phyloP scores from a whole-genome alignment of 371 early-diverging fungal species.

The Saksenaea oblongispora region DNA sequence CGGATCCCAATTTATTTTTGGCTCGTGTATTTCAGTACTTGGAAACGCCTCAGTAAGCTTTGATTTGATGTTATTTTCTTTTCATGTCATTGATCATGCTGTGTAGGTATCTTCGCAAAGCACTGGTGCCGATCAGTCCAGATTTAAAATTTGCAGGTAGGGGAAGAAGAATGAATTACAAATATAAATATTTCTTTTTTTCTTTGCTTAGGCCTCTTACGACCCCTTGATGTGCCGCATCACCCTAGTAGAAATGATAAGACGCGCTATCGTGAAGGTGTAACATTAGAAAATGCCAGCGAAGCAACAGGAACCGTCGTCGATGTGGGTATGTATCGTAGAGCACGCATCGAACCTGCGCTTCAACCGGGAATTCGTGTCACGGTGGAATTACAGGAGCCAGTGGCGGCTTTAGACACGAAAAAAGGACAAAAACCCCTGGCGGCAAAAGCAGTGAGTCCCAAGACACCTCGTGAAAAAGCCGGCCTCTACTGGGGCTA shows the following conservation, averaged over 20 bases:
- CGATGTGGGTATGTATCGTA: conserved; percentile 62
- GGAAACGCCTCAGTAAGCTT: conserved; percentile 65
- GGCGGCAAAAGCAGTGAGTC: conserved; percentile 65
- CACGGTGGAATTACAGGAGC: conserved; percentile 64
- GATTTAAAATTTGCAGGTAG: conserved; percentile 70
- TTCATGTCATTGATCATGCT: background rate
- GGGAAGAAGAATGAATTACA: background rate
- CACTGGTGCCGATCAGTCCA: conserved; percentile 68
- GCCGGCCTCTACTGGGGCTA: conserved; percentile 81
- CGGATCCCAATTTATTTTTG: conserved; percentile 62
- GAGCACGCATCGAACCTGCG: conserved; percentile 56
- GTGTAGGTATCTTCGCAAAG: conserved; percentile 65
- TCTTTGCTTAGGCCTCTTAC: conserved; percentile 54
- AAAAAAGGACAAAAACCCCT: conserved; percentile 53
- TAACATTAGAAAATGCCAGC: conserved; percentile 51
- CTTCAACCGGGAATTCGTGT: conserved; percentile 69
- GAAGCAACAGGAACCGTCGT: conserved; percentile 59
- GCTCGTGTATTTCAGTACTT: conserved; percentile 69
- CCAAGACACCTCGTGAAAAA: conserved; percentile 62
- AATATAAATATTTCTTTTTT: background rate
- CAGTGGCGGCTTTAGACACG: conserved; percentile 40
- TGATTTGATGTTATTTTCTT: background rate
- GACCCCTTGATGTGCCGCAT: conserved; percentile 74
- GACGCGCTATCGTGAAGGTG: conserved; percentile 68
- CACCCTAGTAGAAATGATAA: conserved; percentile 66